These are phyloP conservation scores for Aspergillus quadricinctus DNA, from an alignment of 2,329 filamentous ascomycete species.

Conservation along the genomic window DNA sequence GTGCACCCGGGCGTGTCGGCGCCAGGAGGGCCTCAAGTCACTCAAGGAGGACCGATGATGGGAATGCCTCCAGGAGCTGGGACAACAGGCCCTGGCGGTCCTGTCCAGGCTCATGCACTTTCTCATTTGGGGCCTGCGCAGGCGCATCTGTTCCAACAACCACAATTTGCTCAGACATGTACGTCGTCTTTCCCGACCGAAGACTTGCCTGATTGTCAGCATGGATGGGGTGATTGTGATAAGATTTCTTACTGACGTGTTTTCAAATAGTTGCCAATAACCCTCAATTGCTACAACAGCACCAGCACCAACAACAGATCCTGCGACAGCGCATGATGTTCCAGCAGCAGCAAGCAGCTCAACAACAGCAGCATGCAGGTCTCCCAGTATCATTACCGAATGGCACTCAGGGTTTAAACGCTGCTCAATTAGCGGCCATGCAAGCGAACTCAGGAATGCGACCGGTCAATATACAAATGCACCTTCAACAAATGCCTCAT, in stretches of 20 bases:
- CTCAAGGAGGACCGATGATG: conserved; percentile 61
- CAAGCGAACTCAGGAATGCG: conserved; percentile 40
- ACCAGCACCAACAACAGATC: conserved; percentile 25
- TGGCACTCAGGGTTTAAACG: conserved; percentile 37
- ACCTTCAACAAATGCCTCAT: conserved; percentile 40
- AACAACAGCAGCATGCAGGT: conserved; percentile 32
- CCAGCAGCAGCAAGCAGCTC: conserved; percentile 33
- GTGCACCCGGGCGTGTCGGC: conserved; percentile 60
- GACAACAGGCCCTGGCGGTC: conserved; percentile 47
- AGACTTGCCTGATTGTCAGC: background rate
- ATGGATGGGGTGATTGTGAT: background rate
- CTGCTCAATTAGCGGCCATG: conserved; percentile 42
- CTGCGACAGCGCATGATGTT: background rate
- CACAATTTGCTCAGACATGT: conserved; percentile 41
- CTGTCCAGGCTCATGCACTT: conserved; percentile 55
- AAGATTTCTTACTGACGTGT: background rate
- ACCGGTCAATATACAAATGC: conserved; percentile 35
- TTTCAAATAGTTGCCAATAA: conserved; percentile 35
- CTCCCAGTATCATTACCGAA: conserved; percentile 40
- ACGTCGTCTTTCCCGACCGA: conserved; percentile 19
- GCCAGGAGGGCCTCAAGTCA: conserved; percentile 55
- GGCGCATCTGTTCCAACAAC: conserved; percentile 52
- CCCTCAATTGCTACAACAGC: conserved; percentile 44
- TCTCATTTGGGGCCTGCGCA: conserved; percentile 55
- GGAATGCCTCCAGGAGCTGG: conserved; percentile 58